phyloP scores from a whole-genome alignment of 2,329 filamentous ascomycete genomes.

The Beauveria brongniartii region DNA sequence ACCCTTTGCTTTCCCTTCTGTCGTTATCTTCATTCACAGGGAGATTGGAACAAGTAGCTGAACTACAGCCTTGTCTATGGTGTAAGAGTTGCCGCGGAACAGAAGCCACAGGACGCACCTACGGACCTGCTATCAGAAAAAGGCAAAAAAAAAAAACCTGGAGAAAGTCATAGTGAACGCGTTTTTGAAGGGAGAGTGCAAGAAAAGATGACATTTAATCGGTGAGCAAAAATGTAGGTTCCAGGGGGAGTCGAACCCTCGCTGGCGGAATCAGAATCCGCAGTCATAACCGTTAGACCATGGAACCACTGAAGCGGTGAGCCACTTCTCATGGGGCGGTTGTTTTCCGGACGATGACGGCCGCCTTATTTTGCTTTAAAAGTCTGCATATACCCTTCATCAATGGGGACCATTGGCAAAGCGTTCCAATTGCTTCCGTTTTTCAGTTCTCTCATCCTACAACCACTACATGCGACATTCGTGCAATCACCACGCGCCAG shows the following conservation, averaged over 20 bases:
- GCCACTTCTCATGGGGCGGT: slow-evolving; percentile 20
- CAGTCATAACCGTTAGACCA: slow-evolving; percentile 13
- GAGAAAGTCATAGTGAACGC: too few species aligned
- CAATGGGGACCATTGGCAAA: too few species aligned
- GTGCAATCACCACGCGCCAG: background rate
- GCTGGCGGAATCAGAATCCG: slow-evolving; percentile 13
- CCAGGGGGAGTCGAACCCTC: slow-evolving; percentile 13
- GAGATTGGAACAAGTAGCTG: too few species aligned
- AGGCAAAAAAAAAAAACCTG: too few species aligned
- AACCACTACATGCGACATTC: background rate
- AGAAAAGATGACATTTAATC: too few species aligned
- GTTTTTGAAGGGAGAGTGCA: background rate
- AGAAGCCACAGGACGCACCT: too few species aligned
- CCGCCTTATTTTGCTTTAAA: background rate
- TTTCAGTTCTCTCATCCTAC: background rate
- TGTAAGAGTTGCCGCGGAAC: too few species aligned
- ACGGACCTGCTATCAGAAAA: too few species aligned
- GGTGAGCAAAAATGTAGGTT: slow-evolving; percentile 7
- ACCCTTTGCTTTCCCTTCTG: too few species aligned
- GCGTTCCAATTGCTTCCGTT: background rate
- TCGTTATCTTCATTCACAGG: too few species aligned
- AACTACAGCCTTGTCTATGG: too few species aligned
- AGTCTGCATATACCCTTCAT: background rate
- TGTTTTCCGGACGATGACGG: background rate
- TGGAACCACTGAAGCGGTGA: slow-evolving; percentile 17